phyloP scores from a whole-genome alignment of 345 rosid genomes.

The Syzygium jambos region DNA sequence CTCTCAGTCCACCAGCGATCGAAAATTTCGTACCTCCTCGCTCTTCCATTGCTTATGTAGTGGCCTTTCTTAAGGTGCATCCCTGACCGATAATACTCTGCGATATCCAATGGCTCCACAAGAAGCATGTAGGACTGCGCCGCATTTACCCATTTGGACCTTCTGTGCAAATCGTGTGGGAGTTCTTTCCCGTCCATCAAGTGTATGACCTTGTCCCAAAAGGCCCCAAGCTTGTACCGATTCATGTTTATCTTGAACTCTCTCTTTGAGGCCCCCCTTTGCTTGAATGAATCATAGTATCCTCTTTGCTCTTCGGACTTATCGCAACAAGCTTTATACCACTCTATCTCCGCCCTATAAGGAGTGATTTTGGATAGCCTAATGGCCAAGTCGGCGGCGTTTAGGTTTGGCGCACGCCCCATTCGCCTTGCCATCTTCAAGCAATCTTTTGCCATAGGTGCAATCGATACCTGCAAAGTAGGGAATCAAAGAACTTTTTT shows the following conservation, averaged over 20 bases:
- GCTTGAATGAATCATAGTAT: slow-evolving; percentile 66
- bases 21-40: slow-evolving; percentile 53
- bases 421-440: not conserved
- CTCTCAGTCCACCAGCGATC: slow-evolving; percentile 52
- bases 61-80: slow-evolving; percentile 19
- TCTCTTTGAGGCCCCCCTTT: slow-evolving; percentile 24
- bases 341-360: slow-evolving; percentile 12
- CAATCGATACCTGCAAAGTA: not conserved
- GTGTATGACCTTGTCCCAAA: slow-evolving; percentile 56
- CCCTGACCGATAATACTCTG: slow-evolving; percentile 41
- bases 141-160: slow-evolving; percentile 55
- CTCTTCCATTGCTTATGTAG: slow-evolving; percentile 52
- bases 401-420: not conserved
- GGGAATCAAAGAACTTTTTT: not conserved
- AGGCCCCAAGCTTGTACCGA: slow-evolving; percentile 46
- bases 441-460: not conserved
- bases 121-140: slow-evolving; percentile 64
- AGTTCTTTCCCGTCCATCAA: slow-evolving; percentile 54
- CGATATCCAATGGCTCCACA: slow-evolving; percentile 86
- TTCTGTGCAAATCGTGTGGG: slow-evolving; percentile 53
- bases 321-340: slow-evolving; percentile 10
- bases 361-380: slow-evolving; percentile 2
- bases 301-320: not conserved
- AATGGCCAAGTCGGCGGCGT: slow-evolving; percentile 5
- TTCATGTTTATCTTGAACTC: slow-evolving; percentile 50